These are phyloP conservation scores for Pseudozyma thailandica DNA, from an alignment of 1,284 basidiomycete genomes.

Conservation along the genomic window DNA sequence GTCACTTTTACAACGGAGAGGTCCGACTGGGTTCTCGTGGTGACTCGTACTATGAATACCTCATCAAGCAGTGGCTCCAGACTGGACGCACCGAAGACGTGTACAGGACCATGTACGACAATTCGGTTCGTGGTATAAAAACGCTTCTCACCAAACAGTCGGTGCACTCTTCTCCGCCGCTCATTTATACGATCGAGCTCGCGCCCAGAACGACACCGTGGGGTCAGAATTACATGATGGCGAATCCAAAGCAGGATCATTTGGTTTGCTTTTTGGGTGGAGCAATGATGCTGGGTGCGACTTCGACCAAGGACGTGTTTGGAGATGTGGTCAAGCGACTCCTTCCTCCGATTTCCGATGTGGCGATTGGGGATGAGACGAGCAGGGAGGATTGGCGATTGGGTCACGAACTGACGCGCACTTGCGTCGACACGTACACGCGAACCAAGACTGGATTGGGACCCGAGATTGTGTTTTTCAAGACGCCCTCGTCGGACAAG, in stretches of 20 bases:
- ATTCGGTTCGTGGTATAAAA: conserved; percentile 84
- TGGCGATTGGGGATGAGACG: conserved; percentile 73
- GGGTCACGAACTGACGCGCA: conserved; percentile 83
- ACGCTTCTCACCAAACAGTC: conserved; percentile 75
- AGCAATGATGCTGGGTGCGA: conserved; percentile 86
- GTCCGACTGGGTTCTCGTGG: conserved; percentile 91
- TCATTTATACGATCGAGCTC: conserved; percentile 86
- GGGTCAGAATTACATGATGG: conserved; percentile 45
- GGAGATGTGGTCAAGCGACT: conserved; percentile 24
- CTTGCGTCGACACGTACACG: conserved; percentile 86
- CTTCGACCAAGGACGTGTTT: conserved; percentile 27
- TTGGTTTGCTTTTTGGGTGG: conserved; percentile 94
- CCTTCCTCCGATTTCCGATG: conserved; percentile 62
- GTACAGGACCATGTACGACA: conserved; percentile 88
- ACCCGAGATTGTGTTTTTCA: conserved; percentile 68
- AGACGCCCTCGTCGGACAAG: conserved; percentile 33
- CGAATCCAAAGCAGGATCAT: conserved; percentile 90
- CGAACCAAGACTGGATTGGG: conserved; percentile 77
- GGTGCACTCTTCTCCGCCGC: conserved; percentile 61
- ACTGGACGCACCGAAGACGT: conserved; percentile 77
- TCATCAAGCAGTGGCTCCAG: conserved; percentile 73
- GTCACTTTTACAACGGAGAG: conserved; percentile 78
- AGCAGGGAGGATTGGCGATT: conserved; percentile 80
- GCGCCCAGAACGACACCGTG: conserved; percentile 11
- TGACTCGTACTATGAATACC: conserved; percentile 94